Conservation (phyloP, 768 basidiomycete genomes). For the Mycena amicta region DNA sequence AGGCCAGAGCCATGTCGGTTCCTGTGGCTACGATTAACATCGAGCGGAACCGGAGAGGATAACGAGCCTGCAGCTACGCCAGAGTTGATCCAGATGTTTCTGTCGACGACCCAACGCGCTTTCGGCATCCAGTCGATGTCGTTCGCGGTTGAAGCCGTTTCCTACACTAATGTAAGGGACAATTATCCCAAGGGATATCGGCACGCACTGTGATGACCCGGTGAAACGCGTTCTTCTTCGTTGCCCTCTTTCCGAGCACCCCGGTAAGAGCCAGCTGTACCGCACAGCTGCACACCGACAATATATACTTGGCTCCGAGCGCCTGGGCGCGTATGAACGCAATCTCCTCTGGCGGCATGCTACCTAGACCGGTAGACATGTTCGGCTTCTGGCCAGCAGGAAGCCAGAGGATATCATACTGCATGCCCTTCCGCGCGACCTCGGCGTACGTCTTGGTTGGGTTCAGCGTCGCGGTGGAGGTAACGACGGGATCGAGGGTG, state of each 20-base stretch:
- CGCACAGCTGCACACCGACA: slow-evolving; percentile 35
- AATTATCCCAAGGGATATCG: not conserved
- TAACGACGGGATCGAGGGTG: slow-evolving; percentile 22
- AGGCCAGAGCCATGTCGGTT: slow-evolving; percentile 37
- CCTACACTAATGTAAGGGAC: not conserved
- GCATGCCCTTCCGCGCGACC: slow-evolving; percentile 18
- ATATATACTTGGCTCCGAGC: slow-evolving; percentile 31
- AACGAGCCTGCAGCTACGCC: slow-evolving; percentile 34
- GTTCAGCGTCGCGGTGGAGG: slow-evolving; percentile 16
- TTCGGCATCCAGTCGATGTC: slow-evolving; percentile 34
- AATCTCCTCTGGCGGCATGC: slow-evolving; percentile 24
- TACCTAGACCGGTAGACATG: slow-evolving; percentile 7
- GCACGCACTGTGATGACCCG: slow-evolving; percentile 22
- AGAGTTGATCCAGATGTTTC: slow-evolving; percentile 36
- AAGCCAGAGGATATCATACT: slow-evolving; percentile 30
- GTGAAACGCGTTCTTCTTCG: slow-evolving; percentile 36
- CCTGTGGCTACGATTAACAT: slow-evolving; percentile 19
- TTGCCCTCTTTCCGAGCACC: slow-evolving; percentile 34
- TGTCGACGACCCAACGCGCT: slow-evolving; percentile 41
- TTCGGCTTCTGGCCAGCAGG: slow-evolving; percentile 25
- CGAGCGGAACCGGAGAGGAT: not conserved
- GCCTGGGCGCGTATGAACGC: slow-evolving; percentile 28
- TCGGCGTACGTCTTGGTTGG: slow-evolving; percentile 27
- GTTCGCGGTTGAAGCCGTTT: slow-evolving; percentile 11
- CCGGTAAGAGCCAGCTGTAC: slow-evolving; percentile 34